Percentiles rank a stretch among this genome's conserved stretches.
Evolutionary conservation across 2,329 filamentous ascomycete species (phyloP).

Genomic region (Nigrograna mackinnonii): DNA sequence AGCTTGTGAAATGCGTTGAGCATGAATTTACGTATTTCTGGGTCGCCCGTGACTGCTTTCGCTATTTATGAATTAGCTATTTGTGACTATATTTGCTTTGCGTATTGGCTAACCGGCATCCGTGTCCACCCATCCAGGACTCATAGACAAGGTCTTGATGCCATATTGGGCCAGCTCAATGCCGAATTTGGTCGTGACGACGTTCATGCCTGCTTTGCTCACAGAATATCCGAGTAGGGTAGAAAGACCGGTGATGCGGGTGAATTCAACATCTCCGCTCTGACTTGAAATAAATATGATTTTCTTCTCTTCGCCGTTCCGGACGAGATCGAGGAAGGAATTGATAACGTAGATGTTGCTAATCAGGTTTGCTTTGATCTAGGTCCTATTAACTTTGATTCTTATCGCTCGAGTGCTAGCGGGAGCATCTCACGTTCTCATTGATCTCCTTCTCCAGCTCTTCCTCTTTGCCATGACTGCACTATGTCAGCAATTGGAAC

Average conservation of each 20-base stretch:
- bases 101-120: slow-evolving; percentile 17
- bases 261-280: slow-evolving; percentile 37
- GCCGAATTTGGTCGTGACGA: slow-evolving; percentile 56
- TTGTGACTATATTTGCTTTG: slow-evolving; percentile 5
- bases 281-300: slow-evolving; percentile 55
- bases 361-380: slow-evolving; percentile 52
- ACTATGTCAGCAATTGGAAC: slow-evolving; percentile 3
- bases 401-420: slow-evolving; percentile 25
- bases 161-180: slow-evolving; percentile 29
- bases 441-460: slow-evolving; percentile 37
- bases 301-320: slow-evolving; percentile 56
- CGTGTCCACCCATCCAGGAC: slow-evolving; percentile 37
- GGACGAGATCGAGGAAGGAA: slow-evolving; percentile 55
- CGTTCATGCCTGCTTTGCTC: slow-evolving; percentile 57
- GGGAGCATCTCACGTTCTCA: slow-evolving; percentile 8
- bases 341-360: slow-evolving; percentile 58
- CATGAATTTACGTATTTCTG: slow-evolving; percentile 11
- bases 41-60: slow-evolving; percentile 12
- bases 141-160: slow-evolving; percentile 38
- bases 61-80: slow-evolving; percentile 11
- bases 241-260: slow-evolving; percentile 40
- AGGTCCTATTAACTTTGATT: slow-evolving; percentile 14
- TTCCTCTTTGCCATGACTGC: slow-evolving; percentile 16
- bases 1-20: slow-evolving; percentile 12
- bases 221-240: slow-evolving; percentile 46